Conservation (phyloP, 345 rosid genomes). For the Rubroshorea leprosula region DNA sequence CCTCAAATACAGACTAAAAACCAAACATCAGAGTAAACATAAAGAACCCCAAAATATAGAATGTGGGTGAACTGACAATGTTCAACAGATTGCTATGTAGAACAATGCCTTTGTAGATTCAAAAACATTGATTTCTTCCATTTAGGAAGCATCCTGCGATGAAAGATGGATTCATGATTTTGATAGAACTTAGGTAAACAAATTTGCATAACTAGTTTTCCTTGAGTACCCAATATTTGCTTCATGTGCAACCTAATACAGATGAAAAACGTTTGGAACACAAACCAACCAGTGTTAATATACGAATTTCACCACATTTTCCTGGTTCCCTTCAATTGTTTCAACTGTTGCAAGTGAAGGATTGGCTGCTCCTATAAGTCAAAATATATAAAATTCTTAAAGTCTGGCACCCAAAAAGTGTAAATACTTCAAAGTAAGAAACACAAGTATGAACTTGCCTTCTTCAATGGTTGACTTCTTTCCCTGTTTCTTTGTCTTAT, state of each 20-base stretch:
- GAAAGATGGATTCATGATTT: background rate
- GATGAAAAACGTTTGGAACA: background rate
- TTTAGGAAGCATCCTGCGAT: conserved; percentile 29
- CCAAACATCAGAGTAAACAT: conserved; percentile 21
- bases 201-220: background rate
- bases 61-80: conserved; percentile 2
- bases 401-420: background rate
- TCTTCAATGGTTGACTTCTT: conserved; percentile 39
- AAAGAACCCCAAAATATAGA: conserved; percentile 13
- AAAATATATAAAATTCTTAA: background rate
- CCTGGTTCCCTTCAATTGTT: conserved; percentile 62
- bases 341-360: conserved; percentile 25
- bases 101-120: conserved; percentile 14
- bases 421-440: conserved; percentile 4
- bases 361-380: conserved; percentile 36
- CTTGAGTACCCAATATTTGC: background rate
- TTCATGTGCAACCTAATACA: background rate
- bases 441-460: conserved; percentile 28
- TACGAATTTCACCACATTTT: conserved; percentile 52
- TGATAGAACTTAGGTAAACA: no score
- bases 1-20: conserved; percentile 32
- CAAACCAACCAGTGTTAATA: background rate
- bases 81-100: conserved; percentile 12
- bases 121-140: conserved; percentile 21
- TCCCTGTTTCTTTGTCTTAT: conserved; percentile 33